Evolutionary conservation across 129 eudicot species (phyloP).

Genomic region (Chrysanthemum lavandulifolium): DNA sequence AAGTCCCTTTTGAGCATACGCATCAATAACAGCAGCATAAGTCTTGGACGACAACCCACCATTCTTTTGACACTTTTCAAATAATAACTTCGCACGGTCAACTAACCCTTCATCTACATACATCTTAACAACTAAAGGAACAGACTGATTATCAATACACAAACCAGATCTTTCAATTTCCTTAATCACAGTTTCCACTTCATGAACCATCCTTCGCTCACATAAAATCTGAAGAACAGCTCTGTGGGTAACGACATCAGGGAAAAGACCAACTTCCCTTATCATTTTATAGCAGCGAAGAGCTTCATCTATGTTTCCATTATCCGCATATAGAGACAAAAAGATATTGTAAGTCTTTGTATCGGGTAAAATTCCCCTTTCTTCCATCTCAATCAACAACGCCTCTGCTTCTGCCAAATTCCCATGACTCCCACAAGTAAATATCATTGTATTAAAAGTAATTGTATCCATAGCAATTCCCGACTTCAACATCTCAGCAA

Average conservation of each 20-base stretch:
- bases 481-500: slow-evolving; percentile 68
- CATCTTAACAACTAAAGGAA: slow-evolving; percentile 61
- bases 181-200: slow-evolving; percentile 60
- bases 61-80: slow-evolving; percentile 42
- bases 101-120: slow-evolving; percentile 57
- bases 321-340: slow-evolving; percentile 58
- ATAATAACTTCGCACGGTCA: slow-evolving; percentile 42
- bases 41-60: slow-evolving; percentile 51
- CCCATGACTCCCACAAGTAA: slow-evolving; percentile 78
- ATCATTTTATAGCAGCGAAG: slow-evolving; percentile 56
- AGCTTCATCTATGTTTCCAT: slow-evolving; percentile 57
- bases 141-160: slow-evolving; percentile 52
- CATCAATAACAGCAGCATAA: slow-evolving; percentile 64
- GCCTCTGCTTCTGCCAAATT: slow-evolving; percentile 70
- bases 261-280: slow-evolving; percentile 69
- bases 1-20: slow-evolving; percentile 75
- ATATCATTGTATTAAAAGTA: slow-evolving; percentile 81
- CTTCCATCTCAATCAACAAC: slow-evolving; percentile 75
- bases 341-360: slow-evolving; percentile 80
- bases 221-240: slow-evolving; percentile 61
- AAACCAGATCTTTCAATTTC: slow-evolving; percentile 57
- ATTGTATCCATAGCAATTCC: slow-evolving; percentile 62
- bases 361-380: slow-evolving; percentile 65
- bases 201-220: slow-evolving; percentile 54
- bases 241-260: slow-evolving; percentile 70